A percentile compares a stretch with the other conserved stretches of the same genome.
Evolutionary conservation across 805 yeast species (phyloP).

Genomic region (Zygosaccharomyces kombuchaensis): DNA sequence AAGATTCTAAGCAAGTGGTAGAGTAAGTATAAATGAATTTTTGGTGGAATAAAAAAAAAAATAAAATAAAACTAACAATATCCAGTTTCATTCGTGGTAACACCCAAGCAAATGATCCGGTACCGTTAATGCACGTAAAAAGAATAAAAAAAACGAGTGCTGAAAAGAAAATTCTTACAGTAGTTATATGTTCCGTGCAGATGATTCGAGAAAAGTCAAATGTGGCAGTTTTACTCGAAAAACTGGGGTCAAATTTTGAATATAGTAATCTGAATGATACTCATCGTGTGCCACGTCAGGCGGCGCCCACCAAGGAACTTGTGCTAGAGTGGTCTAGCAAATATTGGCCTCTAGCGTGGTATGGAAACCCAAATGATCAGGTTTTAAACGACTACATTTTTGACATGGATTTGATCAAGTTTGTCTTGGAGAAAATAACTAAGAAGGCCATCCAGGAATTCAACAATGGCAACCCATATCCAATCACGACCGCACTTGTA

Average conservation of each 20-base stretch:
- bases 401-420: slow-evolving; percentile 43
- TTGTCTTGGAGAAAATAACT: slow-evolving; percentile 32
- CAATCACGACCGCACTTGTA: slow-evolving; percentile 60
- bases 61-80: background rate
- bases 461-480: slow-evolving; percentile 26
- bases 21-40: slow-evolving; percentile 16
- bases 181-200: slow-evolving; percentile 46
- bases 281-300: slow-evolving; percentile 48
- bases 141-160: slow-evolving; percentile 42
- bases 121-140: slow-evolving; percentile 42
- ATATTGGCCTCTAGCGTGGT: slow-evolving; percentile 91
- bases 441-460: slow-evolving; percentile 21
- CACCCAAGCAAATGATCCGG: slow-evolving; percentile 27
- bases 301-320: slow-evolving; percentile 70
- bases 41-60: background rate
- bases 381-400: slow-evolving; percentile 52
- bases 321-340: slow-evolving; percentile 58
- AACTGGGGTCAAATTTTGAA: slow-evolving; percentile 11
- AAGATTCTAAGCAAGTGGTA: slow-evolving; percentile 28
- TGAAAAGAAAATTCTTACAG: slow-evolving; percentile 28
- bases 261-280: slow-evolving; percentile 20
- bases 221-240: slow-evolving; percentile 22
- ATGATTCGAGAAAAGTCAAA: slow-evolving; percentile 29
- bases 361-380: slow-evolving; percentile 82
- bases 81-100: slow-evolving; percentile 25